These are phyloP conservation scores for Microdochium paspali DNA, from an alignment of 2,329 filamentous ascomycete genomes.

Conservation along the genomic window DNA sequence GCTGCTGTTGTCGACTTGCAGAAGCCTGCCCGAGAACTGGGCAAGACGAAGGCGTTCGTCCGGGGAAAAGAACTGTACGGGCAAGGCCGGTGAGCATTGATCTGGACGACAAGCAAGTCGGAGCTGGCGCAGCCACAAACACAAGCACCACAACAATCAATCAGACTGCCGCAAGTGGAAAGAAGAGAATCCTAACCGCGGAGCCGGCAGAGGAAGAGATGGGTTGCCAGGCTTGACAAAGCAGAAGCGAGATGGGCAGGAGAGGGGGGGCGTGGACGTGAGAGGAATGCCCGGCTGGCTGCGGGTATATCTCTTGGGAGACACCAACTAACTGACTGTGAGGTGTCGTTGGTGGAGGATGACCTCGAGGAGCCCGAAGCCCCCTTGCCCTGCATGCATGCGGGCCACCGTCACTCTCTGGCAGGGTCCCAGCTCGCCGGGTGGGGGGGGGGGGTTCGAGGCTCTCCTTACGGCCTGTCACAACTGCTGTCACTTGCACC, in stretches of 20 bases:
- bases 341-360: too few species aligned
- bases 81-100: background rate
- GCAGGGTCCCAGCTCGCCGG: background rate
- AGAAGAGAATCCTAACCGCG: background rate
- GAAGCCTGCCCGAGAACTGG: conserved; percentile 27
- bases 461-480: background rate
- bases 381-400: background rate
- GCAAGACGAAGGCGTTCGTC: conserved; percentile 49
- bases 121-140: background rate
- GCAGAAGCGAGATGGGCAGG: background rate
- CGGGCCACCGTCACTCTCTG: too few species aligned
- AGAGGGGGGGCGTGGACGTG: background rate
- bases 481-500: background rate
- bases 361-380: background rate
- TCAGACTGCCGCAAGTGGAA: background rate
- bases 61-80: conserved; percentile 47
- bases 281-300: background rate
- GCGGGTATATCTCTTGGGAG: background rate
- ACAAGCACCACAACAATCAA: background rate
- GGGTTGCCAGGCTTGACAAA: background rate
- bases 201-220: background rate
- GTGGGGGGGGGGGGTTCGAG: background rate
- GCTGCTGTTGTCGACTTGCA: background rate
- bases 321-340: too few species aligned
- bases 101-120: background rate